Evolutionary conservation across 495 filamentous ascomycete genomes (phyloP).

Genomic region (Penicillium arizonense): DNA sequence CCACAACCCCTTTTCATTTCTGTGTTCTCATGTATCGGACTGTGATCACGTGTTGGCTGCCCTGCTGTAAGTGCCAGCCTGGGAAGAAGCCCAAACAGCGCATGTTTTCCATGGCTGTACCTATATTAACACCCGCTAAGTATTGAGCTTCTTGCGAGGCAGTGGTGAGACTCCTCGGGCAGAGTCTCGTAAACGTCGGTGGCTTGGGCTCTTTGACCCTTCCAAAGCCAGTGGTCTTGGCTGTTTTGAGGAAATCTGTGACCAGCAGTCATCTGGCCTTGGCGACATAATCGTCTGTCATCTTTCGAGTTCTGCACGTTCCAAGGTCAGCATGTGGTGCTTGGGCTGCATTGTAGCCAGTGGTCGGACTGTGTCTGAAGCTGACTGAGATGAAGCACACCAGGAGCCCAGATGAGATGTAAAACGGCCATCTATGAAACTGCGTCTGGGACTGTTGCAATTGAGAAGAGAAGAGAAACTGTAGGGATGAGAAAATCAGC

Average conservation of each 20-base stretch:
- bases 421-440: too few relatives aligned
- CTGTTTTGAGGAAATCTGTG: not conserved
- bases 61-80: not conserved
- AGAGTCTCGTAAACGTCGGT: not conserved
- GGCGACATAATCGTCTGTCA: not conserved
- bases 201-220: not conserved
- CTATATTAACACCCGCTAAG: not conserved
- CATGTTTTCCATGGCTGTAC: not conserved
- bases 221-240: not conserved
- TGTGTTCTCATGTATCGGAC: not conserved
- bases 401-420: too few relatives aligned
- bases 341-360: too few relatives aligned
- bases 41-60: conserved; percentile 4
- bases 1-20: conserved; percentile 4
- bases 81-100: not conserved
- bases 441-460: too few relatives aligned
- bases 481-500: too few relatives aligned
- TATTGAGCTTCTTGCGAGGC: not conserved
- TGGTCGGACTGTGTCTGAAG: too few relatives aligned
- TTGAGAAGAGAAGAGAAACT: too few relatives aligned
- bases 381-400: too few relatives aligned
- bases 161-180: not conserved
- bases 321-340: too few relatives aligned
- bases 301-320: not conserved
- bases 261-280: not conserved